Base-by-base conservation (phyloP, 192 early-diverging fungal genomes). In the Coemansia sp. region DNA sequence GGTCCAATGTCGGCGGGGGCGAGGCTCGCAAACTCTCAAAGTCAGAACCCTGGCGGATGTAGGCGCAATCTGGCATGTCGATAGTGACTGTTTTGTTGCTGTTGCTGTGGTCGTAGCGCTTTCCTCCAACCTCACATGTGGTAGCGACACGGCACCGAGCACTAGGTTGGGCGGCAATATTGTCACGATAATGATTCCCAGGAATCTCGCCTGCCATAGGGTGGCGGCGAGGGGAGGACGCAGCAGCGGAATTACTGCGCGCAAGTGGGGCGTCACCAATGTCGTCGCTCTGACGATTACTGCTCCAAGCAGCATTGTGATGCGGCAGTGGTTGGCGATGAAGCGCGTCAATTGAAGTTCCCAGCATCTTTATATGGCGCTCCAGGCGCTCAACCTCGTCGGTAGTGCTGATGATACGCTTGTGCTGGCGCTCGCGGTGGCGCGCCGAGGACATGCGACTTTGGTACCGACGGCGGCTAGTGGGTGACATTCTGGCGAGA, bases 371-470 rank as follows among this genome's bases (percentile, higher is more conserved):
- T 16, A 62, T 69, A 28, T 14, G 14, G 55, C 13, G 6, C 46
- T 62, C 53, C 59, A 69, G 14, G 37, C 59, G 57, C 46, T 19
- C 37, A 21, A 69, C 58, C 9, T 69, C 67, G 1, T 38, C 46
- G 3, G 42, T 44, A 8, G 44, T 57, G 44, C 35, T 59, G n/a
- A 42, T 33, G n/a, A 69, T 60, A 1, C 67, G 58, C 23, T 60
- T 47, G 10, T 69, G 67, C 21, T 69, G 67, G 39, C 59, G 67
- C 46, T 69, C 67, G 13, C 67, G 58, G 30, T 69, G 67, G 17
- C 55, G 53, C 2, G 67, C 67, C 40, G 67, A 69, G n/a, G 67
- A 69, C 19, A 69, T 47, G 9, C 67, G 58, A 17, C 67, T 69
- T 21, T 69, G 67, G 21, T 69, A 30, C 4, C 67, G 35, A 1